Conservation (phyloP, 345 rosid genomes). For the Euclidium syriacum region DNA sequence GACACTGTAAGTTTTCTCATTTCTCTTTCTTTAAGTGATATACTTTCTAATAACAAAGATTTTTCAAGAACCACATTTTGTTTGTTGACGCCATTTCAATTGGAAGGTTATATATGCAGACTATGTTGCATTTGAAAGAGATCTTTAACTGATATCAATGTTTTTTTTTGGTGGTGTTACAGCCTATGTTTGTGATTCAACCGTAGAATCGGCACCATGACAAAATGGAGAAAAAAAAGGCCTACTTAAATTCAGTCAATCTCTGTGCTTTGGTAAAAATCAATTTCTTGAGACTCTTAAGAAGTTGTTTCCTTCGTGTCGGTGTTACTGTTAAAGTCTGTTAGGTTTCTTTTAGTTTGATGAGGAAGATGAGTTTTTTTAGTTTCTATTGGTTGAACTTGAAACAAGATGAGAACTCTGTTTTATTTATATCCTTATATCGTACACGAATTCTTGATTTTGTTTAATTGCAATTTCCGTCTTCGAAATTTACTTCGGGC, state of each 20-base stretch:
- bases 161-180: not conserved
- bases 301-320: not conserved
- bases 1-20: conserved; percentile 49
- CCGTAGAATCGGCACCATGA: conserved; percentile 38
- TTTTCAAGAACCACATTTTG: not conserved
- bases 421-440: not conserved
- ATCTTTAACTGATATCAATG: conserved; percentile 9
- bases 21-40: not conserved
- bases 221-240: not conserved
- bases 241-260: not conserved
- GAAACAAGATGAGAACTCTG: not conserved
- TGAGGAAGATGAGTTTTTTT: conserved; percentile 13
- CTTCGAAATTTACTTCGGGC: no score
- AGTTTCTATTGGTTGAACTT: not conserved
- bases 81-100: not conserved
- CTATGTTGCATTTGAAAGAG: not conserved
- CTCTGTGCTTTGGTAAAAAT: conserved; percentile 7
- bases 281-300: conserved; percentile 4
- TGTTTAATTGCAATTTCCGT: not conserved
- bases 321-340: conserved; percentile 16
- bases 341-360: conserved; percentile 11
- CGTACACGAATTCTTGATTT: conserved; percentile 10
- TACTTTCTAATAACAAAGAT: not conserved
- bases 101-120: not conserved
- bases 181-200: conserved; percentile 79